A percentile compares a stretch with the other conserved stretches of the same genome.
Evolutionary conservation across 2,329 filamentous ascomycete genomes (phyloP).

Genomic region (Clonostachys chloroleuca): DNA sequence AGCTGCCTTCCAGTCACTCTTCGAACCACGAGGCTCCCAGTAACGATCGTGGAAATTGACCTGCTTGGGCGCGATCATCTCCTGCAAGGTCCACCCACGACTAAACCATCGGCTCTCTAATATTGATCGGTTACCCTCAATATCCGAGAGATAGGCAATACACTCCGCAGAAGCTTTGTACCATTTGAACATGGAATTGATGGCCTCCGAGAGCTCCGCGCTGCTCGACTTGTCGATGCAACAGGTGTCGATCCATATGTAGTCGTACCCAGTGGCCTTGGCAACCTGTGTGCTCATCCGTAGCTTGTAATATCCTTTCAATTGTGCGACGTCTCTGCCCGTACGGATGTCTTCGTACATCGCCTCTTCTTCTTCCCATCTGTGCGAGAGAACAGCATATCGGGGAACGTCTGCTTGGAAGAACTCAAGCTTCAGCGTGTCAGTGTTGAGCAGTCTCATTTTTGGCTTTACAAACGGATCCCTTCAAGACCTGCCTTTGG

Average conservation of each 20-base stretch:
- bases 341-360: conserved; percentile 11
- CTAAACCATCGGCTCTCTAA: conserved; percentile 17
- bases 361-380: conserved; percentile 18
- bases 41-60: conserved; percentile 18
- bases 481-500: too few species aligned
- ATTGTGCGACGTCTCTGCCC: neutral
- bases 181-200: conserved; percentile 19
- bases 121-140: neutral
- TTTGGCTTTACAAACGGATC: too few species aligned
- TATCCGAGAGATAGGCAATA: conserved; percentile 14
- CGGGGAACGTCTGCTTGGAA: neutral
- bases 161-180: conserved; percentile 14
- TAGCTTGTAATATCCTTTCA: neutral
- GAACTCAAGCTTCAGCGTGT: neutral
- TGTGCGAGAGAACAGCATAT: conserved; percentile 23
- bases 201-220: conserved; percentile 15
- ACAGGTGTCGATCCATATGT: conserved; percentile 16
- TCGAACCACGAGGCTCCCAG: conserved; percentile 10
- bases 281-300: neutral
- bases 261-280: neutral
- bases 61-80: conserved; percentile 48
- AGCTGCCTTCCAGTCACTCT: neutral
- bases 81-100: conserved; percentile 56
- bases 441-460: neutral
- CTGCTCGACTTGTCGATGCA: conserved; percentile 16